These are phyloP conservation scores for Aegilops sharonensis DNA, from an alignment of 176 grass and related monocot species.

Conservation along the genomic window DNA sequence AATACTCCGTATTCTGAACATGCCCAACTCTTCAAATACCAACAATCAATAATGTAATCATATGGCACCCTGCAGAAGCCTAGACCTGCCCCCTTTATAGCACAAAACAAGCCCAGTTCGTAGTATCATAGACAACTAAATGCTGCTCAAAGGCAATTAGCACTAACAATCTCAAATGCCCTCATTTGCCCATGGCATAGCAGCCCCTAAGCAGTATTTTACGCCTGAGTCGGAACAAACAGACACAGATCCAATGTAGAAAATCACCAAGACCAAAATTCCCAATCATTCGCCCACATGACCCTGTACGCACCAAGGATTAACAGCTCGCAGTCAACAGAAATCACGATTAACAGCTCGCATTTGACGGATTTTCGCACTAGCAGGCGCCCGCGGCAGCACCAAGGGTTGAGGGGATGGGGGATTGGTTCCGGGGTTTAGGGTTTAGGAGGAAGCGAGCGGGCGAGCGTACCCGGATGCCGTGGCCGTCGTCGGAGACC, in stretches of 20 bases:
- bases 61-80: neutral
- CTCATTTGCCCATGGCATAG: neutral
- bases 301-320: neutral
- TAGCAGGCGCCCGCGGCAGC: neutral
- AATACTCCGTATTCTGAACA: neutral
- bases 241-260: neutral
- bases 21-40: neutral
- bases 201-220: neutral
- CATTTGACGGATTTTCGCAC: neutral
- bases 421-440: neutral
- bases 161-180: neutral
- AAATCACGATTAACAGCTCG: neutral
- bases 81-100: neutral
- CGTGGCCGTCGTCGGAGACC: too few species aligned
- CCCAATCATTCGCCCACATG: neutral
- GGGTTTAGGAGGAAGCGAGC: constrained; percentile 9
- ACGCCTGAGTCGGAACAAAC: neutral
- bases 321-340: neutral
- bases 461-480: too few species aligned
- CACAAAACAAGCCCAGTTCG: neutral
- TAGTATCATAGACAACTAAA: constrained; percentile 7
- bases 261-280: neutral
- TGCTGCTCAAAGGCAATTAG: neutral
- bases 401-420: neutral
- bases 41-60: neutral